Percentiles rank a stretch among this genome's conserved stretches.
phyloP scores from a whole-genome alignment of 805 yeast species.

The Kregervanrija delftensis region DNA sequence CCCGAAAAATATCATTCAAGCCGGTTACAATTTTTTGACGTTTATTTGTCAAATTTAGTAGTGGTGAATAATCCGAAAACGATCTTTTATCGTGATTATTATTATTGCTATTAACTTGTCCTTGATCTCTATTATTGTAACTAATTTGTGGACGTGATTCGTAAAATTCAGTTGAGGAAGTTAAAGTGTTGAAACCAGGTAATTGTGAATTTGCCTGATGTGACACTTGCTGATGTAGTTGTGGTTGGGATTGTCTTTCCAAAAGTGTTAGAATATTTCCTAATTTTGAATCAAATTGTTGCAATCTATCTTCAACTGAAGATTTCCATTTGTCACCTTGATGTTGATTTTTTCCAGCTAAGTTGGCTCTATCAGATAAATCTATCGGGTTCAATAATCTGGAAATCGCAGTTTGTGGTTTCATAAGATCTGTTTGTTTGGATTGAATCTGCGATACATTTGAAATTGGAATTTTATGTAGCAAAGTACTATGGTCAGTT shows the following conservation, averaged over 20 bases:
- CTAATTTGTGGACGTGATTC: too few relatives aligned
- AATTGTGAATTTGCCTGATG: too few relatives aligned
- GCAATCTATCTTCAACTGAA: constrained; percentile 32
- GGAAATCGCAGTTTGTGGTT: constrained; percentile 1
- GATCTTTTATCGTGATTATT: neutral
- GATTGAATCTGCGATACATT: neutral
- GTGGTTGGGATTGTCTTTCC: constrained; percentile 17
- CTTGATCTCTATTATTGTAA: too few relatives aligned
- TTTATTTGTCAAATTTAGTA: too few relatives aligned
- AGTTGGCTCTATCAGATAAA: neutral
- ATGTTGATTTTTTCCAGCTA: neutral
- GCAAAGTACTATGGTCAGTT: neutral
- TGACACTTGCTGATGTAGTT: neutral
- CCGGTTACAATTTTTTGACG: too few relatives aligned
- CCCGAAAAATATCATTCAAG: too few relatives aligned
- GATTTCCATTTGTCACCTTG: constrained; percentile 24
- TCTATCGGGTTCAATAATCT: neutral
- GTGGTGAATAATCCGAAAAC: too few relatives aligned
- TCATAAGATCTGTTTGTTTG: neutral
- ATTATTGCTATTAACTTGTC: too few relatives aligned
- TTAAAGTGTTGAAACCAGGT: neutral
- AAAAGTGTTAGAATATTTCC: constrained; percentile 31
- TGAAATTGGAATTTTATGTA: neutral
- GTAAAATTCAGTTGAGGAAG: neutral
- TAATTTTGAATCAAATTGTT: constrained; percentile 33